Conservation (phyloP, 148 eudicot species). For the Fagopyrum tataricum region DNA sequence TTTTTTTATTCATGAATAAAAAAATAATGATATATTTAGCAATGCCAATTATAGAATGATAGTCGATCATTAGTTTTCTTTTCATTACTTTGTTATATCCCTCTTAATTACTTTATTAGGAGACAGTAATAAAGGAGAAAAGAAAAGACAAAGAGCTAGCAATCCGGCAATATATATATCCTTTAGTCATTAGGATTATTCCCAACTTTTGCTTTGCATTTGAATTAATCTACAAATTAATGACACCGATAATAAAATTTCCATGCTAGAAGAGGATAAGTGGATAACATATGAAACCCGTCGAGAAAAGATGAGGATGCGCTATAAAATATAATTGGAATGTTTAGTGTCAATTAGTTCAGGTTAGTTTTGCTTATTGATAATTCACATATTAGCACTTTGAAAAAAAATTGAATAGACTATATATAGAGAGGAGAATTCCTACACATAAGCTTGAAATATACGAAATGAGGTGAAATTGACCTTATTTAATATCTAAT, state of each 20-base stretch:
- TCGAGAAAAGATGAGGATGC: too few relatives aligned
- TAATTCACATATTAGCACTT: too few relatives aligned
- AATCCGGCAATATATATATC: not conserved
- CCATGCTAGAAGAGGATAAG: too few relatives aligned
- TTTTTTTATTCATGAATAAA: not conserved
- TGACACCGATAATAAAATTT: not conserved
- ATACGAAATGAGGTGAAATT: too few relatives aligned
- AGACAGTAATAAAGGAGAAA: not conserved
- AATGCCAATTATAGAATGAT: not conserved
- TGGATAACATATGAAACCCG: too few relatives aligned
- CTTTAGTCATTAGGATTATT: not conserved
- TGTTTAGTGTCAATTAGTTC: too few relatives aligned
- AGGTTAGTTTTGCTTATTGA: too few relatives aligned
- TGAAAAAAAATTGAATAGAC: too few relatives aligned
- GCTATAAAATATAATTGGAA: too few relatives aligned
- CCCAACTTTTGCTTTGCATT: conserved; percentile 1
- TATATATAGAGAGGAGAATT: too few relatives aligned
- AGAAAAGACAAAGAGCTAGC: not conserved
- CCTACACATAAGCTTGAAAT: too few relatives aligned
- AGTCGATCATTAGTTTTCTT: not conserved
- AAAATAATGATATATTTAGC: not conserved
- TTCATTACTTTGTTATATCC: not conserved
- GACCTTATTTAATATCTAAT: too few relatives aligned
- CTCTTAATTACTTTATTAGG: not conserved
- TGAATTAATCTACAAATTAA: not conserved